Conservation (phyloP, 2,329 filamentous ascomycete genomes). For the Pseudogymnoascus sp. region DNA sequence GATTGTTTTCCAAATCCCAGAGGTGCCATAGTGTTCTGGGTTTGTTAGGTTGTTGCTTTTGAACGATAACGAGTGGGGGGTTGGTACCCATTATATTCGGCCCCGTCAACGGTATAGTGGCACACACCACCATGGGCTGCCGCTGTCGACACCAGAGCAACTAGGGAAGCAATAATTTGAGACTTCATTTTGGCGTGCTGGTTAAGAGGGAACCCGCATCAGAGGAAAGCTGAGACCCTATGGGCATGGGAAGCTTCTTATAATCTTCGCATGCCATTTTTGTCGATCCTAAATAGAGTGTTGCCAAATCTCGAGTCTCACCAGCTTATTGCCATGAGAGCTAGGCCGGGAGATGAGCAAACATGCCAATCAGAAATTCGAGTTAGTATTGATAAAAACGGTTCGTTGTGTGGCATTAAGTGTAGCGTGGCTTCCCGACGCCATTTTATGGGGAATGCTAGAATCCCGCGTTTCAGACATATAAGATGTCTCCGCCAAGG, state of each 20-base stretch:
- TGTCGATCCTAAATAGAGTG: neutral
- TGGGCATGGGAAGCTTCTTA: neutral
- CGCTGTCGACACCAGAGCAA: neutral
- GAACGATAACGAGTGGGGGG: neutral
- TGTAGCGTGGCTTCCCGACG: neutral
- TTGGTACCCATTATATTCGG: neutral
- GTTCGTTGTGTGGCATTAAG: neutral
- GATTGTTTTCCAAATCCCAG: neutral
- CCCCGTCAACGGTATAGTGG: neutral
- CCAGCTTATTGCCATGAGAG: neutral
- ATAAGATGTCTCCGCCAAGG: neutral
- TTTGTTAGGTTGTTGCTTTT: neutral
- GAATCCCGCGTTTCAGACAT: conserved; percentile 2
- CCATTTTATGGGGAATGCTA: neutral
- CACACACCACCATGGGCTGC: neutral
- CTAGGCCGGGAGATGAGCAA: neutral
- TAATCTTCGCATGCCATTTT: neutral
- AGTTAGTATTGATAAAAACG: neutral
- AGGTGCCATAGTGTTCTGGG: neutral
- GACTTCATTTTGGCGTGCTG: neutral
- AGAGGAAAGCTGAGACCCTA: neutral
- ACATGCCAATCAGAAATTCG: neutral
- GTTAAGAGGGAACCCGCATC: neutral
- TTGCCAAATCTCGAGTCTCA: neutral
- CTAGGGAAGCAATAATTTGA: neutral